Base-by-base conservation (phyloP, 306 rosid species). In the Leucaena leucocephala region DNA sequence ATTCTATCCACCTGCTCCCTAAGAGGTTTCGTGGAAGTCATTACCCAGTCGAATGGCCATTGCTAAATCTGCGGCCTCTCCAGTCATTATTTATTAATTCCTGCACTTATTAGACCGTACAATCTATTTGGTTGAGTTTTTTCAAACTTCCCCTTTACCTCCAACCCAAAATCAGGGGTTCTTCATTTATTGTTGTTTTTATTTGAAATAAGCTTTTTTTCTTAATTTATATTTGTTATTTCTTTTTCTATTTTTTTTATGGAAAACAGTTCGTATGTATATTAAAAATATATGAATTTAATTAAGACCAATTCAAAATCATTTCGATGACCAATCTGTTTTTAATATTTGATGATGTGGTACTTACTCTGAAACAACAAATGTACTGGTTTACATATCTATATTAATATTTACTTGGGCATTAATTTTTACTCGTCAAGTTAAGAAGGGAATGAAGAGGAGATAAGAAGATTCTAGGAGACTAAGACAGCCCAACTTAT, bases 401-500 rank as follows among this genome's bases (percentile, higher is more conserved):
- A 27, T 27, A 1, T 27, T 27, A 27, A 27, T 27, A 27, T 27
- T 27, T 27, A 27, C 7, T 77, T 52, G 13, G 17, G 3, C 52
- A 5, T 77, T 69, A 71, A 50, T 39, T 40, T 72, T 36, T 4
- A 38, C 6, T 8, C n/a, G 40, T 16, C 17, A 52, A 27, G 35
- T n/a, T 9, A 68, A 77, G 63, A 50, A 46, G 70, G 74, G 49
- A 50, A 76, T 68, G 40, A 43, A 77, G 0, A 10, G 76, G 7
- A 55, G 15, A 63, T 17, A 66, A 42, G 80, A 82, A 80, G 75
- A 76, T 80, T 80, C 82, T 38, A 80, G 76, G 33, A 50, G 89
- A 82, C 34, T 43, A 21, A 42, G 86, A 79, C 86, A 79, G 1
- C 78, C 17, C 67, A 82, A 49, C 80, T 58, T 57, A 69, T 68